Base-by-base conservation (phyloP, 2,329 filamentous ascomycete genomes). In the Chalaropsis ovoidea region DNA sequence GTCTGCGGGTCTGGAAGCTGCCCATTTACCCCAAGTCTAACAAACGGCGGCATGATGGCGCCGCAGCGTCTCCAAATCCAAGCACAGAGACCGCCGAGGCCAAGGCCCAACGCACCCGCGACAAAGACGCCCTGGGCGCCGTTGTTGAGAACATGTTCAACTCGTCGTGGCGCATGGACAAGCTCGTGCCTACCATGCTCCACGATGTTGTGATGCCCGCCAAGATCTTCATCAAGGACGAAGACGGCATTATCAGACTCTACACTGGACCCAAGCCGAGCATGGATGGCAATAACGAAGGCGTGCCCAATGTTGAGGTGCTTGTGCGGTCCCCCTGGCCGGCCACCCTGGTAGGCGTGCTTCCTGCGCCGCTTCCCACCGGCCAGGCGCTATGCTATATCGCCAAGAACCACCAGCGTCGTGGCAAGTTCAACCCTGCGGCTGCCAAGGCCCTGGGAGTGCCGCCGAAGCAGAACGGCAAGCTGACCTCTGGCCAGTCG, bases 1-100 rank as follows among this genome's bases (percentile, higher is more conserved):
- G 86, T 68, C 84, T 96, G 65, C 85, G 86, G 67, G 88, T 96
- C 0, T 97, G 93, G 93, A 86, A 90, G 58, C 80, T 97, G 71
- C 82, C 88, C 0, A 75, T 89, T 47, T 75, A 72, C 65, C 65
- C 77, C 76, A 71, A 71, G 39, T 61, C 68, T 22, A 69, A 66
- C 62, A 69, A 68, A 63, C 66, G 65, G 67, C 64, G 65, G 35
- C 66, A 56, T 43, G 52, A 64, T 42, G 58, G 62, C 39, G 49
- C 61, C 64, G 69, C 54, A 31, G 61, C 65, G 7, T 65, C 62
- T 41, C 52, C 39, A 15, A 52, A 58, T 11, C n/a, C 62, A 45
- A 63, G 43, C 0, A 19, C 60, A 3, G 52, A 67, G n/a, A 47
- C 64, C 1, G 19, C 56, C 15, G 56, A 66, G 45, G 61, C 65